A percentile compares a stretch with the other conserved stretches of the same genome.
These are phyloP conservation scores for Onygenales sp. DNA, from an alignment of 2,329 filamentous ascomycete genomes.

Conservation along the genomic window DNA sequence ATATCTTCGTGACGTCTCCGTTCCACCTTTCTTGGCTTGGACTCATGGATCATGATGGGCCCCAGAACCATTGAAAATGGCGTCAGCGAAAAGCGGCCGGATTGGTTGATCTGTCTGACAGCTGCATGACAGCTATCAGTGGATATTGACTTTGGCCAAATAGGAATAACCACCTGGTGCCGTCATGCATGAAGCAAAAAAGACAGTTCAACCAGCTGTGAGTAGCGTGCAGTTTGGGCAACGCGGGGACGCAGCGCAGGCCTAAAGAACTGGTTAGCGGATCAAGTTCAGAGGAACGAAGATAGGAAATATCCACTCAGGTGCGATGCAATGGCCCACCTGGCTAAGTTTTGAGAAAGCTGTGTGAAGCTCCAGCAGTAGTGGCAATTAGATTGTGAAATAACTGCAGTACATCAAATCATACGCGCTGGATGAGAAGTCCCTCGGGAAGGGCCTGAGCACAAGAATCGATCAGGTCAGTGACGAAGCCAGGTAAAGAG, in stretches of 20 bases:
- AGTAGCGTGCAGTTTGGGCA: neutral
- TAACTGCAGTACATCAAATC: too few relatives aligned
- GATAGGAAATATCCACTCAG: too few relatives aligned
- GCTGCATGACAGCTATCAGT: constrained; percentile 1
- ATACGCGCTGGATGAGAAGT: too few relatives aligned
- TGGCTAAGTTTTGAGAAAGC: neutral
- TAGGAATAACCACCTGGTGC: neutral
- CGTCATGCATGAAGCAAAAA: neutral
- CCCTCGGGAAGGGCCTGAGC: too few relatives aligned
- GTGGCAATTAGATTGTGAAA: neutral
- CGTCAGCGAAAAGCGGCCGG: neutral
- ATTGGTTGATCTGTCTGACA: neutral
- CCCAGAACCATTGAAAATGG: neutral
- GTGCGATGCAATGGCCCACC: neutral
- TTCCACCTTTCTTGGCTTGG: neutral
- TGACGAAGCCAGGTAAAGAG: too few relatives aligned
- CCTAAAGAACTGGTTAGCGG: too few relatives aligned
- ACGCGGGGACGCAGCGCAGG: too few relatives aligned
- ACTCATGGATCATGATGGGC: neutral
- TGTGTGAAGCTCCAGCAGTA: neutral
- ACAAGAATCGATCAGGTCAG: too few relatives aligned
- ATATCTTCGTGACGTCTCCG: too few relatives aligned
- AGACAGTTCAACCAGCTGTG: neutral
- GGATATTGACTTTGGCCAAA: neutral
- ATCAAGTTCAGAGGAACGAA: too few relatives aligned